Evolutionary conservation across 768 basidiomycete genomes (phyloP).

Genomic region (Candolleomyces aberdarensis): DNA sequence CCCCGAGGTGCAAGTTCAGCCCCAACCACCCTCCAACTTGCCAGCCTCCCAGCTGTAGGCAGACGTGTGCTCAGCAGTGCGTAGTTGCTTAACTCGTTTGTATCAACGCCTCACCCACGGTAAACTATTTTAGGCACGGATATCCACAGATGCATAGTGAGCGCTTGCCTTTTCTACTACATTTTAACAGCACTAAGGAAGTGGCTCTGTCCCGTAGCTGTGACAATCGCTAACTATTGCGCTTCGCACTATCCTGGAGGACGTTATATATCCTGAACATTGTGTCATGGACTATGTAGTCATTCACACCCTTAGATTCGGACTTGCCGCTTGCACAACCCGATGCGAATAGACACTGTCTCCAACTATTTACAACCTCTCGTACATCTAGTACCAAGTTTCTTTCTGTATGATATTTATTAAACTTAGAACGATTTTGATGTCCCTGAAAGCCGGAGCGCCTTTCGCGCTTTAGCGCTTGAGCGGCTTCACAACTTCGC

Average conservation of each 20-base stretch:
- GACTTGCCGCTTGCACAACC: too few species aligned
- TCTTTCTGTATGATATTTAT: too few species aligned
- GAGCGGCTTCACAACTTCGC: too few species aligned
- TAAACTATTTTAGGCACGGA: background rate
- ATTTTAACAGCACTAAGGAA: background rate
- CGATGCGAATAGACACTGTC: too few species aligned
- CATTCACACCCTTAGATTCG: too few species aligned
- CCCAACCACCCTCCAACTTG: slow-evolving; percentile 6
- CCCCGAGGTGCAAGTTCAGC: slow-evolving; percentile 8
- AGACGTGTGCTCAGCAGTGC: slow-evolving; percentile 11
- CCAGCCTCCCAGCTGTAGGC: slow-evolving; percentile 1
- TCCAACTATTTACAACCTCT: too few species aligned
- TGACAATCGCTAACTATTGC: background rate
- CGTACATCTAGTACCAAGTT: too few species aligned
- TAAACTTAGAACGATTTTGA: too few species aligned
- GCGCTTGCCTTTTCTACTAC: background rate
- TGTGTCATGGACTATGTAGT: too few species aligned
- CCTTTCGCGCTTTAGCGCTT: too few species aligned
- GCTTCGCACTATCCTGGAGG: background rate
- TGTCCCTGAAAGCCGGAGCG: too few species aligned
- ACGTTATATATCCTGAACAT: too few species aligned
- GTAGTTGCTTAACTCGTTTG: background rate
- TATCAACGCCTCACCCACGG: background rate
- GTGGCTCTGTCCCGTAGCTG: background rate
- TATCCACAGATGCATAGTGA: background rate